These are phyloP conservation scores for Phaeolepiota aurea DNA, from an alignment of 768 basidiomycete species.

Conservation along the genomic window DNA sequence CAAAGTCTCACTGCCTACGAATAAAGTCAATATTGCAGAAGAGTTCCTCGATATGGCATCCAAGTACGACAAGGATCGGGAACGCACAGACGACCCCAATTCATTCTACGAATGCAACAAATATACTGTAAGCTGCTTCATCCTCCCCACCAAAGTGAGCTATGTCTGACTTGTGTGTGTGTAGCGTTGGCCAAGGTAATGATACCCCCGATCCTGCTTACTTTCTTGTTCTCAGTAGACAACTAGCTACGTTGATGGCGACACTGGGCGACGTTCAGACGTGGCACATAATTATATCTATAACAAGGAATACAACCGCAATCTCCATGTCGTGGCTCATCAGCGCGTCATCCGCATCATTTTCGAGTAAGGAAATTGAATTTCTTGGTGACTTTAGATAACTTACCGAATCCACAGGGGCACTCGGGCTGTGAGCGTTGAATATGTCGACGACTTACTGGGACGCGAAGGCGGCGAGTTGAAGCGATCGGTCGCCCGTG, in stretches of 20 bases:
- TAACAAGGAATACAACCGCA: constrained; percentile 32
- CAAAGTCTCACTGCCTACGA: constrained; percentile 34
- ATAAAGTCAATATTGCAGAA: constrained; percentile 28
- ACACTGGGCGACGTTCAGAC: constrained; percentile 50
- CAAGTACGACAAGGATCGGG: constrained; percentile 40
- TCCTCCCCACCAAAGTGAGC: not conserved
- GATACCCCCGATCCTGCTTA: not conserved
- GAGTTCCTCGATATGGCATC: constrained; percentile 39
- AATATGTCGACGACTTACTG: constrained; percentile 33
- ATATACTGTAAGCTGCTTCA: constrained; percentile 37
- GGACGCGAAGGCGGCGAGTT: constrained; percentile 14
- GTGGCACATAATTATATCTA: constrained; percentile 44
- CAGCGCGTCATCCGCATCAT: constrained; percentile 39
- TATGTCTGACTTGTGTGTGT: not conserved
- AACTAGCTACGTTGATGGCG: constrained; percentile 42
- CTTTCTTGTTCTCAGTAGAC: not conserved
- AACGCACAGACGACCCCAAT: constrained; percentile 37
- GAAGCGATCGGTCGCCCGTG: constrained; percentile 18
- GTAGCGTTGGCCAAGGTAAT: constrained; percentile 48
- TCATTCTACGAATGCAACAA: constrained; percentile 31
- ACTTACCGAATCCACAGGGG: constrained; percentile 16
- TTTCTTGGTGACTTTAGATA: not conserved
- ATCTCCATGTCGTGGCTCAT: constrained; percentile 30
- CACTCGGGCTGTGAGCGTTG: constrained; percentile 39
- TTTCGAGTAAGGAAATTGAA: constrained; percentile 44